Evolutionary conservation across 257 asterid genomes (phyloP).

Genomic region (Echites panduratus): DNA sequence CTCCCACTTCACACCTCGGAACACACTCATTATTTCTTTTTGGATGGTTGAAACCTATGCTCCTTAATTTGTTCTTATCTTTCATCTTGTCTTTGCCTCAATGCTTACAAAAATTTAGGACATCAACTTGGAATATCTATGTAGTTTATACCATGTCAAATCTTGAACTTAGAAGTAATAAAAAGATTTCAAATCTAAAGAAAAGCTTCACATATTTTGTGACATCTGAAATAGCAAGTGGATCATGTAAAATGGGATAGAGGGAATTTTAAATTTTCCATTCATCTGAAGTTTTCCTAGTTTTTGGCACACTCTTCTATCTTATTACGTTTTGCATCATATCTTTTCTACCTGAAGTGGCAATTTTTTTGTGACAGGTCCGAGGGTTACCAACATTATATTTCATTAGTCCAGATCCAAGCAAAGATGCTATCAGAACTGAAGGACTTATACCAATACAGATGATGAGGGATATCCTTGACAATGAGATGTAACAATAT

Average conservation of each 20-base stretch:
- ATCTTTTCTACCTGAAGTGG: neutral
- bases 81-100: neutral
- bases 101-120: too few species aligned
- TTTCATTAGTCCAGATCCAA: slow-evolving; percentile 87
- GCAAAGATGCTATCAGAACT: slow-evolving; percentile 81
- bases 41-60: too few species aligned
- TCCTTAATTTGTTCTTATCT: neutral
- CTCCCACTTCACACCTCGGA: neutral
- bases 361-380: slow-evolving; percentile 42
- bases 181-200: too few species aligned
- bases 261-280: neutral
- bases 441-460: slow-evolving; percentile 96
- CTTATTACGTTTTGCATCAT: neutral
- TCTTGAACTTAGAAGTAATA: neutral
- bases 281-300: neutral
- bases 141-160: too few species aligned
- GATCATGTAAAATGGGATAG: neutral
- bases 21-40: neutral
- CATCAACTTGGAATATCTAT: too few species aligned
- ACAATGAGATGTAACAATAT: slow-evolving; percentile 60
- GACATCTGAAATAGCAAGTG: neutral
- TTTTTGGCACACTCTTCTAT: neutral
- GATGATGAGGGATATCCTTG: slow-evolving; percentile 82
- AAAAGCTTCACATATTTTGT: neutral
- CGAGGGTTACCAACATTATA: slow-evolving; percentile 85